Evolutionary conservation across 495 filamentous ascomycete genomes (phyloP).

Genomic region (Cudoniella acicularis): DNA sequence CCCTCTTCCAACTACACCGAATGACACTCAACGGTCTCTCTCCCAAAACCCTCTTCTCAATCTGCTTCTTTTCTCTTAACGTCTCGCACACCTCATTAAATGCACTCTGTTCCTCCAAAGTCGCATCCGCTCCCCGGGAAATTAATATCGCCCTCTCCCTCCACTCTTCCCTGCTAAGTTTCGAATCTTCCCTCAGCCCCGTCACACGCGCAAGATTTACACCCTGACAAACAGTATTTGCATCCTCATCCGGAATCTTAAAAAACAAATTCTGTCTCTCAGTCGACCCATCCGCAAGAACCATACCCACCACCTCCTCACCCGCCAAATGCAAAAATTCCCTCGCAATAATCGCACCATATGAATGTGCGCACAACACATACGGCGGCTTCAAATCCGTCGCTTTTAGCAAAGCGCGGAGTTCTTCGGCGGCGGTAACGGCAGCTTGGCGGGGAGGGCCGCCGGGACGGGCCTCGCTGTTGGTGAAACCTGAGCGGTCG

Average conservation of each 20-base stretch:
- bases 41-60: not conserved
- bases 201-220: not conserved
- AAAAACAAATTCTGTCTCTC: not conserved
- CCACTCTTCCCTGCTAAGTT: slow-evolving; percentile 4
- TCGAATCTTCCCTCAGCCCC: not conserved
- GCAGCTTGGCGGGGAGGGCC: not conserved
- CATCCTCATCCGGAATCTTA: not conserved
- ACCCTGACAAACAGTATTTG: not conserved
- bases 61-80: slow-evolving; percentile 3
- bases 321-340: slow-evolving; percentile 7
- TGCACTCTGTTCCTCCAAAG: not conserved
- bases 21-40: slow-evolving; percentile 9
- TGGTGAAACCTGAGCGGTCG: slow-evolving; percentile 12
- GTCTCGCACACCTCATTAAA: not conserved
- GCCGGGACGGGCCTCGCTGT: too few species aligned
- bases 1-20: not conserved
- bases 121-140: not conserved
- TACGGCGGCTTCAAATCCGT: slow-evolving; percentile 9
- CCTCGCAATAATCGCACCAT: slow-evolving; percentile 3
- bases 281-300: slow-evolving; percentile 11
- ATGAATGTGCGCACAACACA: slow-evolving; percentile 13
- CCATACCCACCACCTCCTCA: slow-evolving; percentile 12
- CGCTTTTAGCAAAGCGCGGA: slow-evolving; percentile 1
- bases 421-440: slow-evolving; percentile 8
- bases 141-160: not conserved